phyloP scores from a whole-genome alignment of 371 early-diverging fungal genomes.

The Lichtheimia hyalospora region DNA sequence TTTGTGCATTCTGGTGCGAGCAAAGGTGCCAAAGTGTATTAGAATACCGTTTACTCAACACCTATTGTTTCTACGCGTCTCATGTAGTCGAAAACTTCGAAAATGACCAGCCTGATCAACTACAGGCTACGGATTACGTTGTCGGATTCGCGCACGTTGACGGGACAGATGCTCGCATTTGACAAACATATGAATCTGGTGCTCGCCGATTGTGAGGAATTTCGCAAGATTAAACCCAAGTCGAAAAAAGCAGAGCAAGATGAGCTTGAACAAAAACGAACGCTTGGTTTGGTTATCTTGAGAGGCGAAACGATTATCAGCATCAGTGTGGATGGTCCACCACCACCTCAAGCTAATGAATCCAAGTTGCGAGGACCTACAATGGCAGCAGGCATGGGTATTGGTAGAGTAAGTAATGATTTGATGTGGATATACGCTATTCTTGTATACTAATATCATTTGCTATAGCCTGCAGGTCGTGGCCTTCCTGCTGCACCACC shows the following conservation, averaged over 20 bases:
- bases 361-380: conserved; percentile 49
- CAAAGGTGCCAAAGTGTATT: no score
- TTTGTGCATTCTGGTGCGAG: no score
- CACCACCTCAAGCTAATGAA: conserved; percentile 72
- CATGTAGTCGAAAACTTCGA: conserved; percentile 68
- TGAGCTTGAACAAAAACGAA: conserved; percentile 76
- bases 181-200: conserved; percentile 98
- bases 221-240: conserved; percentile 81
- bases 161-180: conserved; percentile 97
- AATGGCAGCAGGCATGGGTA: conserved; percentile 68
- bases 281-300: conserved; percentile 91
- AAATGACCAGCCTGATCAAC: conserved; percentile 92
- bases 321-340: conserved; percentile 89
- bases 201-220: conserved; percentile 96
- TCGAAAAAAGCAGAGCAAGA: conserved; percentile 46
- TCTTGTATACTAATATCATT: background rate
- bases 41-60: no score
- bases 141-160: conserved; percentile 85
- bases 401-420: conserved; percentile 49
- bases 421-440: no score
- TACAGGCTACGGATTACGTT: conserved; percentile 91
- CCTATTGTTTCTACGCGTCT: no score
- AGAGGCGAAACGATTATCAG: conserved; percentile 91
- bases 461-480: conserved; percentile 80
- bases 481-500: conserved; percentile 81